Evolutionary conservation across 2,329 filamentous ascomycete species (phyloP).

Genomic region (Cladophialophora immunda): DNA sequence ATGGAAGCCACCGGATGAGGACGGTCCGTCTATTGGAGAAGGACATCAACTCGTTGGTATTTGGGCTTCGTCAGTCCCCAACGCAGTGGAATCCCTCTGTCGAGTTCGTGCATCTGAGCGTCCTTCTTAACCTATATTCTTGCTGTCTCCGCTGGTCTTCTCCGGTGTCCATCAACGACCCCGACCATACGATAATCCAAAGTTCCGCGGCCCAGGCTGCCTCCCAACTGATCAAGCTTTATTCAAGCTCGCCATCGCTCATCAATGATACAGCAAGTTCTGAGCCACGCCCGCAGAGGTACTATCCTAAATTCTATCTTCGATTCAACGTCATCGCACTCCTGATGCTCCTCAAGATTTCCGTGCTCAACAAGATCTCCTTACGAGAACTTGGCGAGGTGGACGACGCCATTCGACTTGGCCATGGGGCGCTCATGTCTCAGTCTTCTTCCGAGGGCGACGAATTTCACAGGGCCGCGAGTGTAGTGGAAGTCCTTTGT

Average conservation of each 20-base stretch:
- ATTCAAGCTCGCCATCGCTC: neutral
- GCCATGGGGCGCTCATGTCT: neutral
- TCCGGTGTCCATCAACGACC: neutral
- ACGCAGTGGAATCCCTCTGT: neutral
- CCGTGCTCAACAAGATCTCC: neutral
- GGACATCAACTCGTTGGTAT: neutral
- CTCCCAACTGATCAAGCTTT: slow-evolving; percentile 1
- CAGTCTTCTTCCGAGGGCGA: neutral
- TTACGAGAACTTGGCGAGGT: slow-evolving; percentile 8
- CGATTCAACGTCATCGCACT: neutral
- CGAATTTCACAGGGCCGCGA: neutral
- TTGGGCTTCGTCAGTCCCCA: neutral
- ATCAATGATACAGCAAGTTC: neutral
- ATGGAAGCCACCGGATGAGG: neutral
- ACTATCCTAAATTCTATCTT: neutral
- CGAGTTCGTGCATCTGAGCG: neutral
- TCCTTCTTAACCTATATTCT: slow-evolving; percentile 3
- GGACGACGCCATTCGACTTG: slow-evolving; percentile 1
- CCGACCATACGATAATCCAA: slow-evolving; percentile 6
- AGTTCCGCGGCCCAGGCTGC: neutral
- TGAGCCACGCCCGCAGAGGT: neutral
- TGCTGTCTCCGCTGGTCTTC: neutral
- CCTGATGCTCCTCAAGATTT: neutral
- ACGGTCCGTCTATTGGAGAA: neutral
- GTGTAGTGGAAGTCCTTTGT: slow-evolving; percentile 5